Base-by-base conservation (phyloP, 1,139 yeast species). In the Blastobotrys petasosporus region DNA sequence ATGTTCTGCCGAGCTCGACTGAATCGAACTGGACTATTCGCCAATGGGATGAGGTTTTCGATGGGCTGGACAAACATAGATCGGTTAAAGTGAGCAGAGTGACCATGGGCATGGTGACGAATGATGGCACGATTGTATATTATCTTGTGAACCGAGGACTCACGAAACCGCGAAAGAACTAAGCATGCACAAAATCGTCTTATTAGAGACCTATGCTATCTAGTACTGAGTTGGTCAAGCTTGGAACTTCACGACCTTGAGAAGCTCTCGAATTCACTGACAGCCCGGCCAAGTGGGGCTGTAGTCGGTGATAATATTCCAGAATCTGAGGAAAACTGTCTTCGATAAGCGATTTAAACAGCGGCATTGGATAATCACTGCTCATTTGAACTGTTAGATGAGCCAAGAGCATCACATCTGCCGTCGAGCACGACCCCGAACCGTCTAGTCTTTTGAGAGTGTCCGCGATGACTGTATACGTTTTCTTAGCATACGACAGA, bases 101-200 rank as follows among this genome's bases (percentile, higher is more conserved):
- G 1, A 67, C 80, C 0, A 62, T 80, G 59, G 87, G 77, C 0
- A 66, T 82, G 51, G 70, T 76, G 7, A 78, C 80, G 47, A 71
- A 72, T 45, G 90, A 82, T 60, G 81, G 85, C 0, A 79, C 87
- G 0, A 72, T 83, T 2, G 83, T 81, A 4, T 83, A 80, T 56
- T 82, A 82, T 57, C 73, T 78, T 55, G 71, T 81, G 33, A 76
- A 80, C 57, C 75, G 75, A 51, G 88, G 86, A 0, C 67, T 82
- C 13, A 75, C 73, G 8, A 76, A 74, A 58, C 88, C 88, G 2
- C 65, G 77, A 35, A 74, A 74, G 55, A 76, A 76, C 54, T 77
- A 44, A 37, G 32, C 7, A 42, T 28, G 16, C 38, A 20, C 4
- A 12, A 33, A 16, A 33, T 12, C 11, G 17, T 13, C 30, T 7